A percentile compares a stretch with the other conserved stretches of the same genome.
phyloP scores from a whole-genome alignment of 768 basidiomycete species.

The Xanthoconium purpureum region DNA sequence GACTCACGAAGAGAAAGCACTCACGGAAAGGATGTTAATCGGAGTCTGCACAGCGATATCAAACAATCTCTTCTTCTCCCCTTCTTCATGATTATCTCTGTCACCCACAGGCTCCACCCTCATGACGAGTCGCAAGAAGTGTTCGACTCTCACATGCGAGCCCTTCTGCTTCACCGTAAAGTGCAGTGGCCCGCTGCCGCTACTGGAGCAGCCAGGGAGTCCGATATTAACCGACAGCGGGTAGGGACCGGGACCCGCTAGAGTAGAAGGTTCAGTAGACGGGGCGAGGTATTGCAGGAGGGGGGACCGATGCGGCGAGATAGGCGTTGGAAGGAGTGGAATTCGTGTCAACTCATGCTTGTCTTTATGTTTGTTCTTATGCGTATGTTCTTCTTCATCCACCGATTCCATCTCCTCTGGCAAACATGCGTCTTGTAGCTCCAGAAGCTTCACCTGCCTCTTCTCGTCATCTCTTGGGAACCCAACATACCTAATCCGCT shows the following conservation, averaged over 20 bases:
- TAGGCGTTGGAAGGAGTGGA: conserved; percentile 28
- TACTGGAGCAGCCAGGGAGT: conserved; percentile 17
- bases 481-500: conserved; percentile 13
- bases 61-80: conserved; percentile 73
- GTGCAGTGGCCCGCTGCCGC: conserved; percentile 42
- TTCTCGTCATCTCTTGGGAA: conserved; percentile 4
- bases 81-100: conserved; percentile 57
- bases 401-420: conserved; percentile 8
- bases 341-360: conserved; percentile 1
- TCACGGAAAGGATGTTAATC: conserved; percentile 82
- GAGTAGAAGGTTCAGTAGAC: conserved; percentile 19
- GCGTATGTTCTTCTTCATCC: conserved; percentile 2
- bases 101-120: conserved; percentile 75
- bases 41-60: conserved; percentile 89
- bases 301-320: conserved; percentile 30
- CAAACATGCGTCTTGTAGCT: conserved; percentile 17
- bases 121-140: conserved; percentile 77
- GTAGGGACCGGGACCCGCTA: conserved; percentile 29
- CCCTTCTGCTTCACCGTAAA: conserved; percentile 70
- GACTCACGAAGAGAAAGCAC: conserved; percentile 25
- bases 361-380: conserved; percentile 15
- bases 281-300: conserved; percentile 15
- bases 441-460: conserved; percentile 12
- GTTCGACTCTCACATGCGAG: conserved; percentile 70
- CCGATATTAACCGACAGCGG: conserved; percentile 11